A percentile compares a stretch with the other conserved stretches of the same genome.
phyloP scores from a whole-genome alignment of 306 rosid species.

The Vigna radiata region DNA sequence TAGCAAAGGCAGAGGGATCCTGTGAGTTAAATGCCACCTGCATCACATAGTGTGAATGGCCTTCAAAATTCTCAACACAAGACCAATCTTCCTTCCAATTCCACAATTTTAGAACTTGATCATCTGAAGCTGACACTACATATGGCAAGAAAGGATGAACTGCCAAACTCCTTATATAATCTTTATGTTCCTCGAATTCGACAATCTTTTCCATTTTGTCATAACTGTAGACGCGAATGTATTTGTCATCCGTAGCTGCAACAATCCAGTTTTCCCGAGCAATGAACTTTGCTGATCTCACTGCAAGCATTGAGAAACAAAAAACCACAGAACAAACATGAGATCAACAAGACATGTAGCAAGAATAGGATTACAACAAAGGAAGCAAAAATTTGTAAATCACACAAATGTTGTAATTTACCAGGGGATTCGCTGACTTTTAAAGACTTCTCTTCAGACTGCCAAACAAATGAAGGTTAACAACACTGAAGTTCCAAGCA shows the following conservation, averaged over 20 bases:
- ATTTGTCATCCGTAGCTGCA: conserved; percentile 59
- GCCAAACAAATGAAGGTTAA: neutral
- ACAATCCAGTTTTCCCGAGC: conserved; percentile 62
- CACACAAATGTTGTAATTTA: conserved; percentile 37
- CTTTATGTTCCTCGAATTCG: conserved; percentile 66
- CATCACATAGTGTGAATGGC: conserved; percentile 78
- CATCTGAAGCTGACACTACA: conserved; percentile 68
- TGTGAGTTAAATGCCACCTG: conserved; percentile 61
- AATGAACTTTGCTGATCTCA: conserved; percentile 75
- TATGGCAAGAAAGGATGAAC: conserved; percentile 67
- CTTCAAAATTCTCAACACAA: conserved; percentile 54
- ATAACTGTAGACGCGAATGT: conserved; percentile 55
- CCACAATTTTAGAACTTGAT: conserved; percentile 64
- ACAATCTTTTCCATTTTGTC: conserved; percentile 50
- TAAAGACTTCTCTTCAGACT: conserved; percentile 64
- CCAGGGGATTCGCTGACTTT: conserved; percentile 67
- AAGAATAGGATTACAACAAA: neutral
- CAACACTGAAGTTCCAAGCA: neutral
- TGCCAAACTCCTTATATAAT: conserved; percentile 63
- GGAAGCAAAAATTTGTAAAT: neutral
- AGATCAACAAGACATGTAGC: neutral
- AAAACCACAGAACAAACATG: neutral
- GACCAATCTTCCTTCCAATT: conserved; percentile 68
- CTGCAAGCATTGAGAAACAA: conserved; percentile 44
- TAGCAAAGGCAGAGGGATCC: conserved; percentile 51